Base-by-base conservation (phyloP, 371 early-diverging fungal species). In the Lichtheimia corymbifera region DNA sequence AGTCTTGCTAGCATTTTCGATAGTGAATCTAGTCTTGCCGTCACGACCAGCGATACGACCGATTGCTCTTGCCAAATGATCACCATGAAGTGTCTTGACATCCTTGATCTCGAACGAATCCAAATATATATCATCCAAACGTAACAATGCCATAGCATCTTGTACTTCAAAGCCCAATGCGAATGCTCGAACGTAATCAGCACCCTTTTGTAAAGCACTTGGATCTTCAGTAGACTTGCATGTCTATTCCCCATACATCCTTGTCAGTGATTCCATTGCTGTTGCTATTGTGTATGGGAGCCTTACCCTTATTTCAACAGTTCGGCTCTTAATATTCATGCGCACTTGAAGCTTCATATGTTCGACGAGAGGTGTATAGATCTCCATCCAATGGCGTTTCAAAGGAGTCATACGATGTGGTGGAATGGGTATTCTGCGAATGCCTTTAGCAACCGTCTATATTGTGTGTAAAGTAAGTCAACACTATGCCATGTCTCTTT, bases 31-130 rank as follows among this genome's bases (percentile, higher is more conserved):
- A 15, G 97, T 98, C 77, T 97, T 97, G 54, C 99, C 99, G 67
- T 98, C 94, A 78, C 95, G 93, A 58, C 99, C 99, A 43, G 99
- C 98, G 70, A 99, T 93, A 75, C 99, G 94, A 67, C 99, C 99
- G 71, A 99, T 80, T 64, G 99, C 99, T 65, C 99, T 90, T 24
- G 97, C 91, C 71, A 99, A 78, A 78, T 99, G 97, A 67, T 97
- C 95, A 53, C 97, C 96, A 55, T 90, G 90, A 50, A 99, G 76
- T 14, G 95, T 97, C 84, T 97, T 96, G 41, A 99, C 94, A 74
- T 99, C 99, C 82, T 97, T 96, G 76, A 99, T 91, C 64, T 99
- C 97, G 76, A 99, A 99, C 15, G 93, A 86, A 68, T 99, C 98
- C 69, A 98, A 72, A 76, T 88, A 98, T 64, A 98, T 80, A 66